A percentile compares a stretch with the other conserved stretches of the same genome.
phyloP scores from a whole-genome alignment of 2,329 filamentous ascomycete species.

The Botryotinia narcissicola region DNA sequence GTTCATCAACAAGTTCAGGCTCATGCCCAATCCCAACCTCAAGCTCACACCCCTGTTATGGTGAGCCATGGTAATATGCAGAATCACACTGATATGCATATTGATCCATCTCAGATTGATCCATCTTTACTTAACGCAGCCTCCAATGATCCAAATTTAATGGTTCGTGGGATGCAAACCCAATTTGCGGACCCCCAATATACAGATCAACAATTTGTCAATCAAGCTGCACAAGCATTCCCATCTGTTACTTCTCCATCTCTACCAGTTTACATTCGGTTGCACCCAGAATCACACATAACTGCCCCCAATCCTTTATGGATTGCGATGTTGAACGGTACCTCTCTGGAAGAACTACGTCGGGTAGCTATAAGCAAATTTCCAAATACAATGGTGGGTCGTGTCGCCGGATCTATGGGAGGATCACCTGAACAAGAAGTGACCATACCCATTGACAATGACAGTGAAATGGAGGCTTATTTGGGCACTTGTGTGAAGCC shows the following conservation, averaged over 20 bases:
- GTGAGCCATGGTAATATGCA: conserved; percentile 52
- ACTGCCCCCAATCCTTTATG: conserved; percentile 54
- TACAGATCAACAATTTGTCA: conserved; percentile 38
- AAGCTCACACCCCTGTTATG: conserved; percentile 32
- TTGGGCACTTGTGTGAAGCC: conserved; percentile 52
- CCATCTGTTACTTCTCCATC: conserved; percentile 36
- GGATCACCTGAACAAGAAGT: conserved; percentile 55
- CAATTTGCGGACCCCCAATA: conserved; percentile 36
- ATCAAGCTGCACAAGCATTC: conserved; percentile 44
- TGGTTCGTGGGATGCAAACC: conserved; percentile 38
- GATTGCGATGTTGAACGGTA: conserved; percentile 58
- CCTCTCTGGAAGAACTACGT: conserved; percentile 61
- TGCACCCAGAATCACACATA: conserved; percentile 62
- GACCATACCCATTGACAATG: conserved; percentile 62
- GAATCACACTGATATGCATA: conserved; percentile 57
- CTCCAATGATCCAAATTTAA: conserved; percentile 38
- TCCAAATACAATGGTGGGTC: conserved; percentile 55
- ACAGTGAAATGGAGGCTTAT: conserved; percentile 71
- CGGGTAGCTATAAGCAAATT: conserved; percentile 60
- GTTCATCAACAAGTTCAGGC: conserved; percentile 28
- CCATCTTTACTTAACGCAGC: conserved; percentile 59
- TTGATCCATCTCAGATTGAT: conserved; percentile 63
- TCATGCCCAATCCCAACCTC: conserved; percentile 12
- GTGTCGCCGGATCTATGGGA: conserved; percentile 65
- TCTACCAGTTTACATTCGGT: conserved; percentile 66